Evolutionary conservation across 192 early-diverging fungal genomes (phyloP).

Genomic region (Rhizophagus sp.): DNA sequence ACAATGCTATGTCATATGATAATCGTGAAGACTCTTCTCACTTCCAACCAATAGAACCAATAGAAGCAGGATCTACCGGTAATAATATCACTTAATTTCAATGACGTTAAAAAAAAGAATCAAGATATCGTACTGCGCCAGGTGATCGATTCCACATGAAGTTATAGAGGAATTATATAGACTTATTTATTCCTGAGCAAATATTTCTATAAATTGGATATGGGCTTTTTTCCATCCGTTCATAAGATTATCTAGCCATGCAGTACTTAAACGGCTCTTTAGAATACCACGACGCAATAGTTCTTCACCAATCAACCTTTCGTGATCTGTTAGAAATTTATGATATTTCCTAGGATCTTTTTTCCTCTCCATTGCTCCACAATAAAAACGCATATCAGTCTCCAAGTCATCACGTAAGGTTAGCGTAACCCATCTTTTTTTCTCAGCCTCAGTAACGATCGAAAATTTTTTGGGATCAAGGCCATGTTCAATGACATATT

Average conservation of each 20-base stretch:
- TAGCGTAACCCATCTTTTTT: conserved; percentile 8
- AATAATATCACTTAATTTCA: too few relatives aligned
- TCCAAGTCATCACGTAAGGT: neutral
- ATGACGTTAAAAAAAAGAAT: too few relatives aligned
- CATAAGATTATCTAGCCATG: conserved; percentile 6
- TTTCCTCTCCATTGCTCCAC: too few relatives aligned
- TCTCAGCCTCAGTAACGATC: conserved; percentile 17
- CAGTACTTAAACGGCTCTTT: conserved; percentile 21
- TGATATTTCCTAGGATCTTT: conserved; percentile 14
- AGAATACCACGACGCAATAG: conserved; percentile 20
- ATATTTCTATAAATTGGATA: conserved; percentile 19
- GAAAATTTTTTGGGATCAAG: conserved; percentile 26
- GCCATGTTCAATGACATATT: conserved; percentile 21
- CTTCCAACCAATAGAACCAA: too few relatives aligned
- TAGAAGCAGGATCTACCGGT: too few relatives aligned
- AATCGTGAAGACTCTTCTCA: too few relatives aligned
- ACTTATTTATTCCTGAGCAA: neutral
- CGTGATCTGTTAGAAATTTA: conserved; percentile 23
- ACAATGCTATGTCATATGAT: too few relatives aligned
- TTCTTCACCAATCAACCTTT: conserved; percentile 21
- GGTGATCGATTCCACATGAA: too few relatives aligned
- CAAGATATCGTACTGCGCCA: too few relatives aligned
- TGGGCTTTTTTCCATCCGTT: conserved; percentile 16
- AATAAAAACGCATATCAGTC: too few relatives aligned
- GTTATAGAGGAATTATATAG: too few relatives aligned